Evolutionary conservation across 345 rosid genomes (phyloP), one percentile per base, ranked within the genome.

Genomic region (Heritiera fomes): DNA sequence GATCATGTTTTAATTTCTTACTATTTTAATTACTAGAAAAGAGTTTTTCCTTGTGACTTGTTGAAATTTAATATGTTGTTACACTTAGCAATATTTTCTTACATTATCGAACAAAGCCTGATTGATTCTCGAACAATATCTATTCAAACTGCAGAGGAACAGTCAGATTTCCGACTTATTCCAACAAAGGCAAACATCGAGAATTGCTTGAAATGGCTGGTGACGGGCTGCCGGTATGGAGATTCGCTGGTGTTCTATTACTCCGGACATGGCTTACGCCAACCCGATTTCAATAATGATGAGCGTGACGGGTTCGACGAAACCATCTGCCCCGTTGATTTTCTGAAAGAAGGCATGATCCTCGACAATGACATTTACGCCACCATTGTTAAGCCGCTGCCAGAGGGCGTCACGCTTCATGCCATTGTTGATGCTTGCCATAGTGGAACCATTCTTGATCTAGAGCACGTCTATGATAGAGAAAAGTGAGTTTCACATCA

Each of bases 371-470:
- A 89, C 3, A 85, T 90, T 9, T 82, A 90, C 67, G 43, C 84
- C 3, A 45, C 67, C 67, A 84, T 90, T 15, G 94, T 90, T 11
- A 32, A 68, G 78, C 94, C 92, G 1, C 86, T 90, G 2, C 59
- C 17, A 2, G 0, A 74, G 8, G 92, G 87, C 32, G 92, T 87
- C 38, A 87, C 80, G 30, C 92, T 90, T 73, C 91, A 89, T 53
- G 90, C 92, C 63, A 82, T 90, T 49, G 80, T 90, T 41, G 94
- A 90, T 83, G 86, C 92, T 67, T 90, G 94, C 72, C 92, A 90
- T 61, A 90, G 94, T 43, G 94, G 92, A 63, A 90, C 94, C 15
- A 76, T 89, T 15, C 90, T 91, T 23, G 93, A 91, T 80, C 87
- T 91, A 13, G 69, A 79, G 3, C 43, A 80, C 63, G 78, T 85